Base-by-base conservation (phyloP, 306 rosid genomes). In the Fragaria iinumae region DNA sequence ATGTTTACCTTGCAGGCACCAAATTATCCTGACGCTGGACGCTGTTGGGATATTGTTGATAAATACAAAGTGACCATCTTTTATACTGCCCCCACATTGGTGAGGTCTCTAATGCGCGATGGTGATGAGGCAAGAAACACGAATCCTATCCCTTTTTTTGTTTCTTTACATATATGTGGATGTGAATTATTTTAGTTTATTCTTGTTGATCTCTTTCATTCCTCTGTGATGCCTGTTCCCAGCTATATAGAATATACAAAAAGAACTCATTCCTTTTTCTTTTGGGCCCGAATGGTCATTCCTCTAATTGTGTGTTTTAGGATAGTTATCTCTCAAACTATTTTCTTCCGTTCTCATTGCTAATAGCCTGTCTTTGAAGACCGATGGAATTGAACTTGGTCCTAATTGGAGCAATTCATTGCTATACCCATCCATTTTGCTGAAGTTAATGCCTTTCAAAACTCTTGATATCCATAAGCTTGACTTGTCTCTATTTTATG, bases 51-150 rank as follows among this genome's bases (percentile, higher is more conserved):
- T 84, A 91, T 96, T 83, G 98, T 96, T 73, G 99, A 96, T 88
- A 96, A 96, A 86, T 91, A 88, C 90, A 89, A 88, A 71, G 98
- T 96, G 75, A 32, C 97, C 21, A 82, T 92, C 90, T 92, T 96
- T 83, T 96, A 96, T 84, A 96, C 99, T 57, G 99, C 99, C 67
- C 99, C 99, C 71, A 96, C 99, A 64, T 81, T 96, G 88, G 96
- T 96, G 84, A 93, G 99, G 81, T 91, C 99, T 75, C 99, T 96
- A 85, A 96, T 96, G 99, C 97, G 97, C 48, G 93, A 92, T 53
- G 93, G 97, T 78, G 89, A 88, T 45, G 86, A 74, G 84, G 99
- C 80, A 86, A 87, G 86, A 77, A 80, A 73, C 39, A 45, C 56
- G 17, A 45, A 16, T 75, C 21, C 76, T n/a, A 23, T 21, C 27